Conservation (phyloP, 75 land plant genomes). For the Pinus tabuliformis region DNA sequence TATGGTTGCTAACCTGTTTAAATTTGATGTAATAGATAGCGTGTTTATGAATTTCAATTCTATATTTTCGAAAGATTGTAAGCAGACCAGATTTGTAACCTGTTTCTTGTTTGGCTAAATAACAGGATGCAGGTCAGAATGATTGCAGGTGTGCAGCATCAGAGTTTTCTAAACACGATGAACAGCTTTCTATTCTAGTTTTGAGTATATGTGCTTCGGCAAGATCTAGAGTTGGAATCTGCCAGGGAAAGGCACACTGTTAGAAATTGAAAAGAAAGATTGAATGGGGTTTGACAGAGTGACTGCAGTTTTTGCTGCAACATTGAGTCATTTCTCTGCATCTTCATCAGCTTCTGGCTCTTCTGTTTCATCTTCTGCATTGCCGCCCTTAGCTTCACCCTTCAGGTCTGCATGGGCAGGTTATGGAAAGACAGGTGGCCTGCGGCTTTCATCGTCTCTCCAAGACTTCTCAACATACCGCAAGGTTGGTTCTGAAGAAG, state of each 20-base stretch:
- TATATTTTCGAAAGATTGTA: not conserved
- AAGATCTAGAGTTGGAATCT: not conserved
- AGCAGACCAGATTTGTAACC: not conserved
- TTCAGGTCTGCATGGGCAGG: slow-evolving; percentile 14
- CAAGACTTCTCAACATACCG: slow-evolving; percentile 60
- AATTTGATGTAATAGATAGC: not conserved
- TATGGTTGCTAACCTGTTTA: not conserved
- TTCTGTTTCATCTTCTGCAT: not conserved
- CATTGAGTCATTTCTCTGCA: slow-evolving; percentile 10
- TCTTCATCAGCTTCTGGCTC: not conserved
- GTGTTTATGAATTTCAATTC: not conserved
- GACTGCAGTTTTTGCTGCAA: slow-evolving; percentile 11
- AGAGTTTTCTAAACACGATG: not conserved
- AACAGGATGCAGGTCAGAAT: slow-evolving; percentile 4
- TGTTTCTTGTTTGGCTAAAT: not conserved
- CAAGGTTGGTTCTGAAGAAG: slow-evolving; percentile 29
- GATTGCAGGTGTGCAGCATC: not conserved
- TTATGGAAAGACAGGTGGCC: slow-evolving; percentile 2
- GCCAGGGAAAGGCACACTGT: slow-evolving; percentile 3
- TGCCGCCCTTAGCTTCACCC: slow-evolving; percentile 4
- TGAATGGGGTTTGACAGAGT: slow-evolving; percentile 12
- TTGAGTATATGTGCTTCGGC: not conserved
- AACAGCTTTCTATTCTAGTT: not conserved
- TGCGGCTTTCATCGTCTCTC: slow-evolving; percentile 54
- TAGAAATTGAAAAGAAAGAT: slow-evolving; percentile 2